These are phyloP conservation scores for Tulasnella sp. DNA, from an alignment of 768 basidiomycete species.

Conservation along the genomic window DNA sequence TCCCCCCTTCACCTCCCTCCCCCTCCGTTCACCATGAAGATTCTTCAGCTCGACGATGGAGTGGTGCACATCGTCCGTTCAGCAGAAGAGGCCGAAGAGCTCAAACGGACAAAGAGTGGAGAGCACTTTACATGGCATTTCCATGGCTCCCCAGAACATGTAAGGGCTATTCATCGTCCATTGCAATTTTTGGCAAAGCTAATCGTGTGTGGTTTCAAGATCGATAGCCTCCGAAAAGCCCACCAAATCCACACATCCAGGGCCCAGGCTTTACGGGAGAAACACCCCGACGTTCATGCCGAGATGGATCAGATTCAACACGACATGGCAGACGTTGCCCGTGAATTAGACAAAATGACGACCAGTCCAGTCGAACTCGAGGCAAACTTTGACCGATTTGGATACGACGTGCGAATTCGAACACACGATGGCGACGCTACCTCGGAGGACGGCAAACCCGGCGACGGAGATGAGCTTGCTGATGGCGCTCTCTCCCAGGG, in stretches of 20 bases:
- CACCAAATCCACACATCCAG: neutral
- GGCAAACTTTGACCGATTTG: conserved; percentile 9
- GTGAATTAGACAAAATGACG: conserved; percentile 5
- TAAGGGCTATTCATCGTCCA: neutral
- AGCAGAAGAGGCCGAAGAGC: neutral
- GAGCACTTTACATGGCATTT: conserved; percentile 9
- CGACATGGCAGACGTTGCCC: neutral
- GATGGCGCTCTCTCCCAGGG: neutral
- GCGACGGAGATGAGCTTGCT: neutral
- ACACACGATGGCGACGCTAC: neutral
- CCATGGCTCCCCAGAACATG: conserved; percentile 13
- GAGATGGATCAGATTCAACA: neutral
- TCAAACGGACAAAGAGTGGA: conserved; percentile 11
- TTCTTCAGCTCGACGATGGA: conserved; percentile 9
- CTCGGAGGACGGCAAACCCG: neutral
- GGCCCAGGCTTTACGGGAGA: neutral
- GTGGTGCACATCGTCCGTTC: conserved; percentile 6
- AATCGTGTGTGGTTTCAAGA: neutral
- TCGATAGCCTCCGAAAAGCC: neutral
- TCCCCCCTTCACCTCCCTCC: neutral
- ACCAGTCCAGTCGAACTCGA: conserved; percentile 4
- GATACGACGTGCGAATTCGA: conserved; percentile 7
- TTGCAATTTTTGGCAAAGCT: neutral
- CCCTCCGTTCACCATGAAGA: neutral
- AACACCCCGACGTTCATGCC: neutral